Evolutionary conservation across 192 early-diverging fungal genomes (phyloP).

Genomic region (Coemansia erecta): DNA sequence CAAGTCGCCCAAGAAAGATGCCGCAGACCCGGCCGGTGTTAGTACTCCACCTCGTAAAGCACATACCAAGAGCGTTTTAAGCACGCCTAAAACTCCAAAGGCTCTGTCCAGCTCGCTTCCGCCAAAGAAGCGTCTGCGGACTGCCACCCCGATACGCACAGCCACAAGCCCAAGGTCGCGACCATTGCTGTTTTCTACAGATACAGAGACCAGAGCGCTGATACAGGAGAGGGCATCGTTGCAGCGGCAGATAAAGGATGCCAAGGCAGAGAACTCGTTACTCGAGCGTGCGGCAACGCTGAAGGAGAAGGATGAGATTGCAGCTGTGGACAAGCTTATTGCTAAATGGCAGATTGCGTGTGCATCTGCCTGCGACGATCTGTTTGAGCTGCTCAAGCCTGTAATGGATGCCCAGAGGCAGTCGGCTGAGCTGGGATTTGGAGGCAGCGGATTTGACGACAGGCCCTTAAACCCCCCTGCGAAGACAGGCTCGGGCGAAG

Average conservation of each 20-base stretch:
- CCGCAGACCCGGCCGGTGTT: neutral
- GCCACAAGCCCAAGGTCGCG: neutral
- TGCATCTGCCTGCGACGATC: constrained; percentile 29
- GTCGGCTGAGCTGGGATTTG: constrained; percentile 11
- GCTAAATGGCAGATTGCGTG: constrained; percentile 44
- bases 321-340: constrained; percentile 25
- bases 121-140: too few species aligned
- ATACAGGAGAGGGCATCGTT: constrained; percentile 21
- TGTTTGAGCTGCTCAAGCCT: constrained; percentile 40
- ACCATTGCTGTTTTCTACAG: constrained; percentile 2
- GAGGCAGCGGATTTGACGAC: constrained; percentile 1
- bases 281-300: constrained; percentile 28
- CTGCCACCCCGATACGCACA: neutral
- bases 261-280: constrained; percentile 19
- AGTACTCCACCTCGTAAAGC: neutral
- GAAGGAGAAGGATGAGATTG: constrained; percentile 21
- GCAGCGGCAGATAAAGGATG: constrained; percentile 17
- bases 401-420: constrained; percentile 38
- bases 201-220: constrained; percentile 13
- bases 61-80: neutral
- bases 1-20: constrained; percentile 32
- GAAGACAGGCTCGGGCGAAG: neutral
- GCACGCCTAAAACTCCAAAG: neutral
- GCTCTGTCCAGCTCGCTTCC: too few species aligned
- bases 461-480: neutral